These are phyloP conservation scores for Blastomyces parvus DNA, from an alignment of 2,329 filamentous ascomycete species.

Conservation along the genomic window DNA sequence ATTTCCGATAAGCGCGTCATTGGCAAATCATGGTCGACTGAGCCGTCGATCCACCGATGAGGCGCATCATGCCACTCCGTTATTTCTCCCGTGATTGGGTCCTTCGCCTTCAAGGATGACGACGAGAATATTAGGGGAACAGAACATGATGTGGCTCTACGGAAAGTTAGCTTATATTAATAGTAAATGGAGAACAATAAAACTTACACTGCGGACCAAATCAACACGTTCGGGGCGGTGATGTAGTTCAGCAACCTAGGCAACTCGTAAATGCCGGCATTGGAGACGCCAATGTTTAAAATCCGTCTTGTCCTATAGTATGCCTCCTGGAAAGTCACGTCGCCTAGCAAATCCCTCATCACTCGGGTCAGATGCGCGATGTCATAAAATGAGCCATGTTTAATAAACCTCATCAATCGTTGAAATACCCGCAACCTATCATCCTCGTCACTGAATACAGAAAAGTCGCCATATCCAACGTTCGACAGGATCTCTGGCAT, in stretches of 20 bases:
- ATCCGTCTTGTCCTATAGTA: conserved; percentile 91
- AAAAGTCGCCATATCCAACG: conserved; percentile 71
- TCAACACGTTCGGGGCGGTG: conserved; percentile 86
- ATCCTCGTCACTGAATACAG: conserved; percentile 62
- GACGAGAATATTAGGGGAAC: conserved; percentile 79
- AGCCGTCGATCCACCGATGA: conserved; percentile 86
- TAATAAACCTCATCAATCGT: conserved; percentile 63
- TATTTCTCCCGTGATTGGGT: conserved; percentile 66
- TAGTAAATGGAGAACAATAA: not conserved
- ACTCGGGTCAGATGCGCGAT: conserved; percentile 71
- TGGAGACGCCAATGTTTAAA: conserved; percentile 88
- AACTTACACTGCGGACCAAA: conserved; percentile 79
- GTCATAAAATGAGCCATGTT: conserved; percentile 76
- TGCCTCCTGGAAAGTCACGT: conserved; percentile 90
- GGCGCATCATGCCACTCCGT: conserved; percentile 78
- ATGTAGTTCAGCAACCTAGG: conserved; percentile 84
- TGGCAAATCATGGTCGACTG: conserved; percentile 86
- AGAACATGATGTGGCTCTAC: conserved; percentile 76
- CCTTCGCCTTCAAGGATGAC: conserved; percentile 70
- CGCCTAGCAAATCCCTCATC: conserved; percentile 70
- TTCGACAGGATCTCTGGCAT: conserved; percentile 58
- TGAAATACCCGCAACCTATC: conserved; percentile 54
- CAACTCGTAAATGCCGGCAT: conserved; percentile 75
- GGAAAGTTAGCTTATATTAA: conserved; percentile 3
- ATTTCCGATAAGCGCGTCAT: conserved; percentile 84